Evolutionary conservation across 2,329 filamentous ascomycete genomes (phyloP).

Genomic region (Alternaria consortialis): DNA sequence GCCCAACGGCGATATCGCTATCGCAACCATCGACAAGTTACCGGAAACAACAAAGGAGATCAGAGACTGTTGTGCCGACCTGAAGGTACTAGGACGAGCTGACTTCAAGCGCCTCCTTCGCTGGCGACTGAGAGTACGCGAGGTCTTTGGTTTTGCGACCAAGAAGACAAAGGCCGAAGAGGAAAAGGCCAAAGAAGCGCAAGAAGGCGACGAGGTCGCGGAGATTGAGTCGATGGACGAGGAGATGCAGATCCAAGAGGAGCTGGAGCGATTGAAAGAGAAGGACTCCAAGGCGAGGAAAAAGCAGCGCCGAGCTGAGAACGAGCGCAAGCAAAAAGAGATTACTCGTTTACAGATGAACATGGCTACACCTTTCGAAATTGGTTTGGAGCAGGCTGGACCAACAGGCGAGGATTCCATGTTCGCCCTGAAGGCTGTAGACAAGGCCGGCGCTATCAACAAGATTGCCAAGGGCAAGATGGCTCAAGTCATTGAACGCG

Average conservation of each 20-base stretch:
- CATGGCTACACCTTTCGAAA: conserved; percentile 95
- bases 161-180: conserved; percentile 68
- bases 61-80: conserved; percentile 68
- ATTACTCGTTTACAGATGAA: conserved; percentile 97
- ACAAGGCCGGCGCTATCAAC: conserved; percentile 75
- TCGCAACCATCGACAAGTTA: conserved; percentile 84
- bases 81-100: conserved; percentile 90
- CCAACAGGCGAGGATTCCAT: conserved; percentile 82
- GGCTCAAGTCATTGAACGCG: conserved; percentile 68
- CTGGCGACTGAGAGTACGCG: conserved; percentile 89
- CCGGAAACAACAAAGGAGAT: conserved; percentile 71
- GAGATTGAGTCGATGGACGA: conserved; percentile 93
- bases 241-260: conserved; percentile 87
- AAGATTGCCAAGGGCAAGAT: conserved; percentile 82
- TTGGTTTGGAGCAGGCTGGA: conserved; percentile 87
- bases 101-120: conserved; percentile 90
- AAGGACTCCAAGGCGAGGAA: conserved; percentile 79
- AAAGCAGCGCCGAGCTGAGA: conserved; percentile 84
- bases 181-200: conserved; percentile 54
- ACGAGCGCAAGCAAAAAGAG: conserved; percentile 93
- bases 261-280: conserved; percentile 83
- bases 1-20: conserved; percentile 79
- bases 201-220: conserved; percentile 72
- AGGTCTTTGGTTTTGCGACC: conserved; percentile 85
- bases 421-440: conserved; percentile 84